Evolutionary conservation across 371 early-diverging fungal genomes (phyloP), one percentile per base, ranked within the genome.

Genomic region (Sanchytrium tribonematis): DNA sequence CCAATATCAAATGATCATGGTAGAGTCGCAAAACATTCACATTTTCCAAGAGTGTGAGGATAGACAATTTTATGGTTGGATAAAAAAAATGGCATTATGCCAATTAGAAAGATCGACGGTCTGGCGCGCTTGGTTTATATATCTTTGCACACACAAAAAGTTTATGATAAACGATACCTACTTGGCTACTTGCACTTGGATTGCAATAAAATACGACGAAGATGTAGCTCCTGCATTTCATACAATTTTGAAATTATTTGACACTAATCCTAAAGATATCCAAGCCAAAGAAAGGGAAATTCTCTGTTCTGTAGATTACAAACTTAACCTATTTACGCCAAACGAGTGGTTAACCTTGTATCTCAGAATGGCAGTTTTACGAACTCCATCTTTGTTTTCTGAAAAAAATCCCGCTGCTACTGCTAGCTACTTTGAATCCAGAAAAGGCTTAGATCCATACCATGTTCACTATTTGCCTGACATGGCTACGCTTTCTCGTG

Each of bases 111-210:
- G 48, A 48, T 48, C 48, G 12, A 48, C 48, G 12, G 48, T 48
- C 22, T 48, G 48, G 48, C 48, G 48, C 48, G 48, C 48, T 22
- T 48, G 48, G 48, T 48, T 48, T 22, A 48, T 48, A 12, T 48
- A 48, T 22, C 22, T 48, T 12, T 12, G 48, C 5, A 12, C 48
- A 48, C 48, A 48, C 22, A 48, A 48, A 22, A 48, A 22, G 5
- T 48, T 48, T 48, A 22, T 12, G 22, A 48, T 48, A 48, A 48
- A 48, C 22, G 48, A 48, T 22, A 48, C 48, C 22, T 48, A 12
- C 22, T 48, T 48, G 48, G 48, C 48, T 48, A 48, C 48, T 48
- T 48, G 48, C 48, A 48, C 48, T 48, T 48, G 48, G 48, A 48
- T 48, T 48, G 48, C 48, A 5, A 48, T 48, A 48, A 48, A 48